Percentiles rank a stretch among this genome's conserved stretches.
These are phyloP conservation scores for Iris pallida DNA, from an alignment of 116 monocot genomes.

Conservation along the genomic window DNA sequence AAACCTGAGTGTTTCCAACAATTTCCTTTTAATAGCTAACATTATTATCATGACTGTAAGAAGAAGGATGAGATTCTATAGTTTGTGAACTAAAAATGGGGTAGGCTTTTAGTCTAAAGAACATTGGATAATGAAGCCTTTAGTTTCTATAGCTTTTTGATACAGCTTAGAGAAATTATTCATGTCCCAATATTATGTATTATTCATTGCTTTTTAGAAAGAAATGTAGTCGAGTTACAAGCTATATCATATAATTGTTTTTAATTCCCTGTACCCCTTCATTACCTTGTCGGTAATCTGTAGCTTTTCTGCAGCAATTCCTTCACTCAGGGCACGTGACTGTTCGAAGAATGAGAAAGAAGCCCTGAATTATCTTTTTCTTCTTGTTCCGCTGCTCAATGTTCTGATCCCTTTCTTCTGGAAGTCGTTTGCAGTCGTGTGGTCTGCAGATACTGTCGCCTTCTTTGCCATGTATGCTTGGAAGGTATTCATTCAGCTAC, in stretches of 20 bases:
- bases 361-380: conserved; percentile 91
- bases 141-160: too few species aligned
- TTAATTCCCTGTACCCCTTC: not conserved
- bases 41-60: too few species aligned
- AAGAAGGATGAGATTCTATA: too few species aligned
- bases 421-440: conserved; percentile 90
- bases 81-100: too few species aligned
- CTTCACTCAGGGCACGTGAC: conserved; percentile 84
- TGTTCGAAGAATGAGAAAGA: conserved; percentile 96
- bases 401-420: conserved; percentile 78
- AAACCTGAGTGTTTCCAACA: too few species aligned
- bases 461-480: conserved; percentile 92
- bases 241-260: not conserved
- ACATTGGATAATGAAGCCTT: too few species aligned
- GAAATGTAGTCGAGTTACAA: too few species aligned
- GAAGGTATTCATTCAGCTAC: conserved; percentile 52
- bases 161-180: too few species aligned
- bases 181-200: too few species aligned
- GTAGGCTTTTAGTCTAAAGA: too few species aligned
- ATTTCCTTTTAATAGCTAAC: too few species aligned
- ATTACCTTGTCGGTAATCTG: not conserved
- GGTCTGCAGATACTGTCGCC: conserved; percentile 82
- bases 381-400: conserved; percentile 74
- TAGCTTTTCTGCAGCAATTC: conserved; percentile 58
- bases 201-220: too few species aligned